Conservation (phyloP, 2,329 filamentous ascomycete species). For the Metarhizium robertsii region DNA sequence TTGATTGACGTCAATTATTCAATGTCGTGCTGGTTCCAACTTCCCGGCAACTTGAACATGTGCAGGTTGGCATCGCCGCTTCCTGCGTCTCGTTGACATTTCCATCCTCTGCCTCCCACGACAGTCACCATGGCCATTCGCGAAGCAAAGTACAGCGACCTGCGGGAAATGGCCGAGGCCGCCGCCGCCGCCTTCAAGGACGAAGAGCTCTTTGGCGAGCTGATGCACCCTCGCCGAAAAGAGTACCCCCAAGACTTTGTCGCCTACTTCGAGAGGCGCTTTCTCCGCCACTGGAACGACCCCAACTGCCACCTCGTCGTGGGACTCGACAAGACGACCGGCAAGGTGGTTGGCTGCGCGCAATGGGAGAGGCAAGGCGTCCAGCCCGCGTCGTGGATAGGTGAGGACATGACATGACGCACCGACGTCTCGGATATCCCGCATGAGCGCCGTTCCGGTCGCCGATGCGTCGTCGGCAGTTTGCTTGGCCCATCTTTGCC, state of each 20-base stretch:
- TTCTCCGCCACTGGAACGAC: slow-evolving; percentile 19
- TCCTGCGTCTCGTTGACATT: too few relatives aligned
- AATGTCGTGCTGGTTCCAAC: too few relatives aligned
- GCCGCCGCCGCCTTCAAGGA: slow-evolving; percentile 23
- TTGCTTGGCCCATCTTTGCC: too few relatives aligned
- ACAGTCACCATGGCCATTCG: background rate
- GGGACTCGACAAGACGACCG: slow-evolving; percentile 11
- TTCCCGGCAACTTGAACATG: too few relatives aligned
- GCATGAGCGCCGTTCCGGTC: too few relatives aligned
- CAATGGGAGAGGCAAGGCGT: slow-evolving; percentile 3
- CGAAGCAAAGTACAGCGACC: slow-evolving; percentile 12
- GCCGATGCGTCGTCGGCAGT: background rate
- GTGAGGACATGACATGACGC: background rate
- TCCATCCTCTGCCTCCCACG: too few relatives aligned
- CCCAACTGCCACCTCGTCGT: slow-evolving; percentile 18
- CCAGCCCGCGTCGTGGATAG: background rate
- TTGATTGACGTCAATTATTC: too few relatives aligned
- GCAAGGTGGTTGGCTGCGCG: slow-evolving; percentile 15
- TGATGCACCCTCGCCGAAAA: slow-evolving; percentile 24
- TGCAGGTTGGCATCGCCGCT: too few relatives aligned
- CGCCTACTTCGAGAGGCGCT: slow-evolving; percentile 19
- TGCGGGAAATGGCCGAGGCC: slow-evolving; percentile 18
- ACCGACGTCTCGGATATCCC: too few relatives aligned
- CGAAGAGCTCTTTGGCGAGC: slow-evolving; percentile 22
- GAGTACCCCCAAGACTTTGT: slow-evolving; percentile 20